These are phyloP conservation scores for Conticribra weissflogii DNA, from an alignment of 108 stramenopile species.

Conservation along the genomic window DNA sequence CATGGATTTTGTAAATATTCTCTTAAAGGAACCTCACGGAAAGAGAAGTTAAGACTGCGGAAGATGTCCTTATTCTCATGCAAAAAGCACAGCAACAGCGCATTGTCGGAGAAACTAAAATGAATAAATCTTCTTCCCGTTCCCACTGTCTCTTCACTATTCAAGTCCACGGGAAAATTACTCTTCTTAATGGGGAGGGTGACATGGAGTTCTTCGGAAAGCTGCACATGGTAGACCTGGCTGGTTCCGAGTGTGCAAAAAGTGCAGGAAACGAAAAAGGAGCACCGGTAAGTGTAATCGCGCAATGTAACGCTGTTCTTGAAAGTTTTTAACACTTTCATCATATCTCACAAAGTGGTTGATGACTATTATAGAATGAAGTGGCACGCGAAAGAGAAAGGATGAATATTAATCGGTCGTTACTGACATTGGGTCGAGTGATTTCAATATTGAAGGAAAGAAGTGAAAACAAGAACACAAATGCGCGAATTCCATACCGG, in stretches of 20 bases:
- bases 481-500: constrained; percentile 56
- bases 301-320: no score
- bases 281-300: constrained; percentile 3
- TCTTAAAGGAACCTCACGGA: constrained; percentile 75
- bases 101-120: constrained; percentile 91
- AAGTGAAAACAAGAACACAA: constrained; percentile 48
- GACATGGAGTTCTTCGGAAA: constrained; percentile 84
- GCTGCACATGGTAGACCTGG: constrained; percentile 95
- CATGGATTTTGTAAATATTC: no score
- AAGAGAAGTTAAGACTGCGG: constrained; percentile 63
- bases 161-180: constrained; percentile 58
- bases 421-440: constrained; percentile 78
- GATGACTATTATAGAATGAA: no score
- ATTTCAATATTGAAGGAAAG: constrained; percentile 72
- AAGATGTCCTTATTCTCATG: constrained; percentile 82
- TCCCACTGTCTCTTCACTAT: constrained; percentile 93
- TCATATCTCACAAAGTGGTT: background rate
- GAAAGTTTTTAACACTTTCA: background rate
- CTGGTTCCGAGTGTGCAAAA: constrained; percentile 65
- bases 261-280: constrained; percentile 44
- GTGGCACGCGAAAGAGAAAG: constrained; percentile 73
- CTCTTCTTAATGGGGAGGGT: constrained; percentile 68
- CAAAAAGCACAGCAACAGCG: constrained; percentile 84
- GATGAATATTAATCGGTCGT: constrained; percentile 76
- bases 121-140: constrained; percentile 93